Conservation (phyloP, 2,329 filamentous ascomycete species). For the Talaromyces sp. region DNA sequence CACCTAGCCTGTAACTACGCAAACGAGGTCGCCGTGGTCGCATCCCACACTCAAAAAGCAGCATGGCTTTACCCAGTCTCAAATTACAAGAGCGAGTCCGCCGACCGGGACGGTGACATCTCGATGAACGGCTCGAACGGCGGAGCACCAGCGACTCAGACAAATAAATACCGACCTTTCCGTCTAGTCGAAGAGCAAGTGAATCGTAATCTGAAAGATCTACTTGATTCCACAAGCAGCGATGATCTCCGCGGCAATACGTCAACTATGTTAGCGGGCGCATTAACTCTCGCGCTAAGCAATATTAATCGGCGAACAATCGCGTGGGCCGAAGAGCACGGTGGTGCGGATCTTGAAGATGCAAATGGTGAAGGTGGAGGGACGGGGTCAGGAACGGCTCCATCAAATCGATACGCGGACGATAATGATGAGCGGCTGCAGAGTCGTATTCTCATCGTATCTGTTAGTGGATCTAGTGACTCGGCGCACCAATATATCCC, state of each 20-base stretch:
- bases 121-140: constrained; percentile 56
- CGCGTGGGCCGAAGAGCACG: constrained; percentile 62
- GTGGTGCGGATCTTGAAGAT: constrained; percentile 41
- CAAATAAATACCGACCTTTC: constrained; percentile 95
- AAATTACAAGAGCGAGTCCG: constrained; percentile 12
- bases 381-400: constrained; percentile 34
- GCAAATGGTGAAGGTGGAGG: constrained; percentile 39
- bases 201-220: constrained; percentile 69
- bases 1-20: constrained; percentile 92
- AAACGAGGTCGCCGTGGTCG: constrained; percentile 90
- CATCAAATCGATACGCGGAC: constrained; percentile 24
- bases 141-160: constrained; percentile 44
- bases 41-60: constrained; percentile 82
- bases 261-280: constrained; percentile 87
- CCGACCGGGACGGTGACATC: constrained; percentile 54
- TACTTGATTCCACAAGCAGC: constrained; percentile 70
- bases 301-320: constrained; percentile 85
- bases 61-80: constrained; percentile 81
- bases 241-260: constrained; percentile 63
- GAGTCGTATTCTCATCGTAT: constrained; percentile 84
- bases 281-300: constrained; percentile 82
- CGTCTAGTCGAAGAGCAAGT: constrained; percentile 82
- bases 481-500: constrained; percentile 91
- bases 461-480: constrained; percentile 85
- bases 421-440: constrained; percentile 57